A percentile compares a stretch with the other conserved stretches of the same genome.
phyloP scores from a whole-genome alignment of 2,329 filamentous ascomycete species.

The Clonostachys rhizophaga region DNA sequence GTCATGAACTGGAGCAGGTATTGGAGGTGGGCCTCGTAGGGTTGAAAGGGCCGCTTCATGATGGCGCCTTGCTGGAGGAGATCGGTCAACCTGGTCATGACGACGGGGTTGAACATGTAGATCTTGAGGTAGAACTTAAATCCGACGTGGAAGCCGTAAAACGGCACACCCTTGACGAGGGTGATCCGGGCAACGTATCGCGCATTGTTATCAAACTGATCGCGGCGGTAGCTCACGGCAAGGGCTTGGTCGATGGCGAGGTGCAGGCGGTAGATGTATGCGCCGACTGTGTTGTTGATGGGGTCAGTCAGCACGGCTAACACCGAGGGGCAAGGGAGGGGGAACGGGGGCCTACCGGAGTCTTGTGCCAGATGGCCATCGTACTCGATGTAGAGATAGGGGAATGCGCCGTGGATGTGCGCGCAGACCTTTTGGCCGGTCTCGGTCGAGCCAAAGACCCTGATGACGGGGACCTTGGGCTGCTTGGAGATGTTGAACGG shows the following conservation, averaged over 20 bases:
- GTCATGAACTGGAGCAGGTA: slow-evolving; percentile 96
- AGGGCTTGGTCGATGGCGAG: slow-evolving; percentile 88
- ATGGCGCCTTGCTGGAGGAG: slow-evolving; percentile 84
- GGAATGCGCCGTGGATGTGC: slow-evolving; percentile 92
- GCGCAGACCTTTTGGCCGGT: slow-evolving; percentile 95
- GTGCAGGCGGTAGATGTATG: slow-evolving; percentile 74
- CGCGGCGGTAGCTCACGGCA: slow-evolving; percentile 76
- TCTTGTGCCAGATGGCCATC: slow-evolving; percentile 61
- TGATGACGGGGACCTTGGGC: slow-evolving; percentile 78
- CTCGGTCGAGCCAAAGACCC: slow-evolving; percentile 88
- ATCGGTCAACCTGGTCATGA: slow-evolving; percentile 85
- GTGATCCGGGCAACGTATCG: slow-evolving; percentile 86
- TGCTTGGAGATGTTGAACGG: slow-evolving; percentile 55
- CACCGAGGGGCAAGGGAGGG: no score
- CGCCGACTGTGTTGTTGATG: slow-evolving; percentile 48
- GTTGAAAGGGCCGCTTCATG: slow-evolving; percentile 79
- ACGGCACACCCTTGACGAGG: slow-evolving; percentile 87
- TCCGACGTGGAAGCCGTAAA: slow-evolving; percentile 93
- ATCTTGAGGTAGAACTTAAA: slow-evolving; percentile 91
- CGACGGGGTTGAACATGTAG: slow-evolving; percentile 82
- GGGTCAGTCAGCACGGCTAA: slow-evolving; percentile 1
- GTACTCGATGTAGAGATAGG: slow-evolving; percentile 92
- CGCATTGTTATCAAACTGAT: slow-evolving; percentile 61
- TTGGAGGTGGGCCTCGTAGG: slow-evolving; percentile 90
- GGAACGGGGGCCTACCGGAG: slow-evolving; percentile 46